A percentile compares a stretch with the other conserved stretches of the same genome.
These are phyloP conservation scores for Pontederia crassipes DNA, from an alignment of 176 grass and related monocot species.

Conservation along the genomic window DNA sequence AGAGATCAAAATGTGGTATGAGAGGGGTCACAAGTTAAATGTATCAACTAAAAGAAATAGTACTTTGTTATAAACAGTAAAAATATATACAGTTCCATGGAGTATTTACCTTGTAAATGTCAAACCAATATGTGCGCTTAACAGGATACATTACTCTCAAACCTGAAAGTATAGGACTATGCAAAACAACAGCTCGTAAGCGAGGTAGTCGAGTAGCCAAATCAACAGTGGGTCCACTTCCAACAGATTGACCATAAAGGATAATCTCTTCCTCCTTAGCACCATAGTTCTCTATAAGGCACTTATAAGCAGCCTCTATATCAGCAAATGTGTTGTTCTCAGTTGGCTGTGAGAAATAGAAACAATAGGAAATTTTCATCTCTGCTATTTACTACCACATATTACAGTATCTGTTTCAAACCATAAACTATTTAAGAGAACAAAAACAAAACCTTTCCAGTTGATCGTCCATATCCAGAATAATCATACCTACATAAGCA, in stretches of 20 bases:
- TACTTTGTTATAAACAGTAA: background rate
- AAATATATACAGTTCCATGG: slow-evolving; percentile 8
- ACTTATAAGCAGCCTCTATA: slow-evolving; percentile 86
- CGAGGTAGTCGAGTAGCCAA: slow-evolving; percentile 56
- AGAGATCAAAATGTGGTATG: background rate
- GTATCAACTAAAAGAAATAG: slow-evolving; percentile 1
- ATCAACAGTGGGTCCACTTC: slow-evolving; percentile 84
- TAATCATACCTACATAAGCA: slow-evolving; percentile 37
- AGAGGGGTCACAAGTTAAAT: slow-evolving; percentile 10
- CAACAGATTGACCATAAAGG: slow-evolving; percentile 90
- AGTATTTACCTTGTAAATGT: slow-evolving; percentile 85
- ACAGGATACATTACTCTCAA: slow-evolving; percentile 97
- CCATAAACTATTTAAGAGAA: background rate
- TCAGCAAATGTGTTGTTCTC: slow-evolving; percentile 86
- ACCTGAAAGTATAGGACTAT: slow-evolving; percentile 86
- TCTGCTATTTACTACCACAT: background rate
- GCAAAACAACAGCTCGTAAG: slow-evolving; percentile 64
- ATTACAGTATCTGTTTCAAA: background rate
- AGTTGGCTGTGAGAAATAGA: slow-evolving; percentile 36
- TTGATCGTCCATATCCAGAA: slow-evolving; percentile 38
- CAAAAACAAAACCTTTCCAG: slow-evolving; percentile 26
- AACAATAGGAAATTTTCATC: background rate
- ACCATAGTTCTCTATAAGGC: slow-evolving; percentile 65
- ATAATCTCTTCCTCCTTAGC: slow-evolving; percentile 87
- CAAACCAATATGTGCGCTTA: slow-evolving; percentile 91